Base-by-base conservation (phyloP, 768 basidiomycete genomes). In the Pleurotus platypus region DNA sequence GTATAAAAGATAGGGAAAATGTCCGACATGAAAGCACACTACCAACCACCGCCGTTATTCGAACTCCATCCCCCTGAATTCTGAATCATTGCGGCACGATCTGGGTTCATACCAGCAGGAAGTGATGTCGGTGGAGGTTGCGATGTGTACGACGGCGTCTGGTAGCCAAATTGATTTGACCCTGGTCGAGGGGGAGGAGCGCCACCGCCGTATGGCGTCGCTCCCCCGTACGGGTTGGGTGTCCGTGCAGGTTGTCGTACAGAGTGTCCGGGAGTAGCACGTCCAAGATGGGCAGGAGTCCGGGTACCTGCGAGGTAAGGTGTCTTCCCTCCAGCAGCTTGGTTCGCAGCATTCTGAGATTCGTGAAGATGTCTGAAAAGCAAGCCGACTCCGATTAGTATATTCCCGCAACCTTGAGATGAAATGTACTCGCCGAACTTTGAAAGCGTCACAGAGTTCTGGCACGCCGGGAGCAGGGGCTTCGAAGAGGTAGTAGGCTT, bases 371-470 rank as follows among this genome's bases (percentile, higher is more conserved):
- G 89, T 63, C 89, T 89, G 60, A 42, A 55, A 40, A 22, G 61
- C 38, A 11, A 26, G n/a, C 59, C 9, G 60, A 46, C 53, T 18
- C 64, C 55, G 53, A 55, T 26, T 46, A 47, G 30, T 11, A 35
- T 4, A 11, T 16, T 43, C 13, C 40, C 22, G 24, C 16, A 26
- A 37, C 59, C 24, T 20, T 26, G 45, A 20, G 24, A 42, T 37
- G 24, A 20, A n/a, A 27, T 5, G 48, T 16, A 64, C 78, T 63
- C 64, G 86, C 86, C 87, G 72, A 66, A 92, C 84, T 84, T 98
- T 98, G 84, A 98, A 98, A 16, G 95, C 94, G 69, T 98, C 95
- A 61, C 96, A 97, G 4, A 98, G 74, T 69, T 97, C 94, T 3
- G 91, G 87, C 22, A 98, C 92, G 38, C 92, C 94, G 5, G 91